phyloP scores from a whole-genome alignment of 768 basidiomycete genomes.

The Tephrocybe sp. region DNA sequence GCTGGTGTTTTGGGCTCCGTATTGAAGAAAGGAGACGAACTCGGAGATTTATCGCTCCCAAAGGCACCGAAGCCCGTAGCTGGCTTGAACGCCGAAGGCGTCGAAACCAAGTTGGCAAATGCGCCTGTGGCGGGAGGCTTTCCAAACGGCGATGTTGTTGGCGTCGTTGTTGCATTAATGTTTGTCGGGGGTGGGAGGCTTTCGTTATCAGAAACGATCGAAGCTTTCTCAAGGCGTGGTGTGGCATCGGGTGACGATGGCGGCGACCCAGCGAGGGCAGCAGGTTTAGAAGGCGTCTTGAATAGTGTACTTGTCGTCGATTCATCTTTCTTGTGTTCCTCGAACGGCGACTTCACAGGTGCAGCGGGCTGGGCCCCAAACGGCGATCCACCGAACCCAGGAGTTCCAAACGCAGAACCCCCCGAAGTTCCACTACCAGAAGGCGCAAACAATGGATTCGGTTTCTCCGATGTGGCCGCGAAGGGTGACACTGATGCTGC shows the following conservation, averaged over 20 bases:
- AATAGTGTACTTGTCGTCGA: background rate
- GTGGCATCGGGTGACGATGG: constrained; percentile 21
- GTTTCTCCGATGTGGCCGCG: background rate
- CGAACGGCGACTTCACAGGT: constrained; percentile 6
- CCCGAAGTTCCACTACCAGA: background rate
- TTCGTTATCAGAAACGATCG: constrained; percentile 13
- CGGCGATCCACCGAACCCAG: constrained; percentile 5
- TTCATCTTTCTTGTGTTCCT: background rate
- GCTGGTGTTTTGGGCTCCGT: constrained; percentile 30
- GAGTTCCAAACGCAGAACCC: constrained; percentile 9
- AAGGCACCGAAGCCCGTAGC: constrained; percentile 47
- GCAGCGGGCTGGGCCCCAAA: constrained; percentile 9
- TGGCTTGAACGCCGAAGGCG: constrained; percentile 38
- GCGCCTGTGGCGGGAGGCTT: constrained; percentile 23
- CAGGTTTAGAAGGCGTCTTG: constrained; percentile 8
- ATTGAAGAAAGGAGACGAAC: constrained; percentile 55
- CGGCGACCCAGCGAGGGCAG: constrained; percentile 11
- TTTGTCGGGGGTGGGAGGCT: constrained; percentile 13
- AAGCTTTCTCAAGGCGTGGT: constrained; percentile 14
- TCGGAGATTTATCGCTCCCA: constrained; percentile 34
- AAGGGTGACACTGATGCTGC: constrained; percentile 6
- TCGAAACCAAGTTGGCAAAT: constrained; percentile 36
- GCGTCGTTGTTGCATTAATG: constrained; percentile 21
- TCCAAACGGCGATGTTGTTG: constrained; percentile 20
- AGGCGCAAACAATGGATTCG: constrained; percentile 2